phyloP scores from a whole-genome alignment of 2,329 filamentous ascomycete species.

The Blumeriella jaapii region DNA sequence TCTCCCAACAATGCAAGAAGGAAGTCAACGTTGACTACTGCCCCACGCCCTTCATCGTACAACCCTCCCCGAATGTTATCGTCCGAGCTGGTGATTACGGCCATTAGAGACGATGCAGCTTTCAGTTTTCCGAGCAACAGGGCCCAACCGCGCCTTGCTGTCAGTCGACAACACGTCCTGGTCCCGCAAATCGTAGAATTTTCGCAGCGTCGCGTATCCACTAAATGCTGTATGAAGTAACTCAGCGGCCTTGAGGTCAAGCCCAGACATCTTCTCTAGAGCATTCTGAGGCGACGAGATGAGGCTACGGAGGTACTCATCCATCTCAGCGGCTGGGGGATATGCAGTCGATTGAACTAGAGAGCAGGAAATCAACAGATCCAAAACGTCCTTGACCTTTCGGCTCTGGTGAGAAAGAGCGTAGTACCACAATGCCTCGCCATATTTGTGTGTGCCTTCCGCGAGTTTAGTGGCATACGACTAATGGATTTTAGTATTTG shows the following conservation, averaged over 20 bases:
- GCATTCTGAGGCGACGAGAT: constrained; percentile 61
- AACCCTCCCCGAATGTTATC: constrained; percentile 87
- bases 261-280: constrained; percentile 57
- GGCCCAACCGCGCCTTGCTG: constrained; percentile 29
- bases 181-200: constrained; percentile 85
- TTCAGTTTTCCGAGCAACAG: constrained; percentile 53
- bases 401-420: constrained; percentile 66
- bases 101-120: constrained; percentile 62
- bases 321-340: constrained; percentile 59
- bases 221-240: constrained; percentile 77
- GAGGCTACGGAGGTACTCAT: constrained; percentile 57
- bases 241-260: constrained; percentile 71
- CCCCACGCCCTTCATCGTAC: constrained; percentile 69
- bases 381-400: constrained; percentile 77
- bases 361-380: constrained; percentile 77
- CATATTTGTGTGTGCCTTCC: constrained; percentile 64
- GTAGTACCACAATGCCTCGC: constrained; percentile 82
- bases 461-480: constrained; percentile 72
- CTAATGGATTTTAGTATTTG: constrained; percentile 35
- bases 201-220: constrained; percentile 82
- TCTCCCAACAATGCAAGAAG: constrained; percentile 76
- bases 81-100: constrained; percentile 76
- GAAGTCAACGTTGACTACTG: constrained; percentile 81
- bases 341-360: constrained; percentile 76
- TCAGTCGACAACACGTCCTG: constrained; percentile 35